These are phyloP conservation scores for Jamesozyma hellenica DNA, from an alignment of 805 yeast species.

Conservation along the genomic window DNA sequence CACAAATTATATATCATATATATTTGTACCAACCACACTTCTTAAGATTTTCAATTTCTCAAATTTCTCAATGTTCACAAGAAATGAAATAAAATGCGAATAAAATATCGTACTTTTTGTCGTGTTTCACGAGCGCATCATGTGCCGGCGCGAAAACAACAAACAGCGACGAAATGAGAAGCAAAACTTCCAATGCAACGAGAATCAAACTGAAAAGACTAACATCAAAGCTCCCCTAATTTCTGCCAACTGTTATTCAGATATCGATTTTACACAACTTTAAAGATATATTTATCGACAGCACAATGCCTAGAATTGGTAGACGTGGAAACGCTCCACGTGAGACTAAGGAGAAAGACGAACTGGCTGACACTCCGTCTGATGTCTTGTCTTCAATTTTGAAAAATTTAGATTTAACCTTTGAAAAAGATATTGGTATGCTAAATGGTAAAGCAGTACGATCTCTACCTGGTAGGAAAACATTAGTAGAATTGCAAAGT, in stretches of 20 bases:
- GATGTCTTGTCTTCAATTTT: conserved; percentile 41
- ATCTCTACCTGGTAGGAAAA: conserved; percentile 32
- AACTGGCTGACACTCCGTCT: conserved; percentile 34
- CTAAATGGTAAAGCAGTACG: conserved; percentile 49
- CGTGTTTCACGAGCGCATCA: too few relatives aligned
- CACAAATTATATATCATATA: too few relatives aligned
- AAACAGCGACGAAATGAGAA: background rate
- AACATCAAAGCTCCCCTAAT: too few relatives aligned
- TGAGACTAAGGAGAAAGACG: conserved; percentile 13
- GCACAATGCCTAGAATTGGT: conserved; percentile 16
- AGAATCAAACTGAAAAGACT: too few relatives aligned
- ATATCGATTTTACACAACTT: too few relatives aligned
- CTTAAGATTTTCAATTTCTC: too few relatives aligned
- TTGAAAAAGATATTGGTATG: conserved; percentile 50
- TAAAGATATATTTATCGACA: too few relatives aligned
- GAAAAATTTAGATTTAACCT: conserved; percentile 41
- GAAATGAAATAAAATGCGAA: too few relatives aligned
- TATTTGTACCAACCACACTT: too few relatives aligned
- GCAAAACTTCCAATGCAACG: background rate
- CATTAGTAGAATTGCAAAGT: conserved; percentile 35
- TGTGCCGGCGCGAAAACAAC: background rate
- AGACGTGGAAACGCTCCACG: conserved; percentile 21
- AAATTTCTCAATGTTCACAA: too few relatives aligned
- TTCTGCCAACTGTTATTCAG: too few relatives aligned
- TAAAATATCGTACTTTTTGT: too few relatives aligned